These are phyloP conservation scores for Periconia sp. DNA, from an alignment of 2,329 filamentous ascomycete genomes.

Conservation along the genomic window DNA sequence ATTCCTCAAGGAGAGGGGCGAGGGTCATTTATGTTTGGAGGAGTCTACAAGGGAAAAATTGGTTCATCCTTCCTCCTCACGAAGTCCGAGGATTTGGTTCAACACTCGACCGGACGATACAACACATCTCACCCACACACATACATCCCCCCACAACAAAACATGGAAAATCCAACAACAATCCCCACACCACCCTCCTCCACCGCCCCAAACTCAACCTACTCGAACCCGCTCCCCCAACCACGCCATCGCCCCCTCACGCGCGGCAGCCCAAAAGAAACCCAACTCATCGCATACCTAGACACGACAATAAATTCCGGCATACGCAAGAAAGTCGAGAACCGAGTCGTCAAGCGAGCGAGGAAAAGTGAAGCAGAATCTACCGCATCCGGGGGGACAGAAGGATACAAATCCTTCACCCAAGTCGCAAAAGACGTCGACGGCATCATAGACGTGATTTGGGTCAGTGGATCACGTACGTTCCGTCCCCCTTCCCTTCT, in stretches of 20 bases:
- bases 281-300: conserved; percentile 58
- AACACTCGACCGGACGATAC: too few species aligned
- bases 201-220: conserved; percentile 44
- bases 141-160: not conserved
- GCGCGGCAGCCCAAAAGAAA: conserved; percentile 61
- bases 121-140: not conserved
- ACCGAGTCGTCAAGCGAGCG: conserved; percentile 19
- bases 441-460: conserved; percentile 74
- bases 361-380: conserved; percentile 50
- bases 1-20: too few species aligned
- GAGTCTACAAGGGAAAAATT: too few species aligned
- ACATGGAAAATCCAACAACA: not conserved
- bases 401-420: conserved; percentile 63
- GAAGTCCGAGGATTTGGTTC: too few species aligned
- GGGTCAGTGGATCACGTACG: conserved; percentile 85
- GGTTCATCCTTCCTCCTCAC: too few species aligned
- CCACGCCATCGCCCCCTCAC: conserved; percentile 56
- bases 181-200: conserved; percentile 54
- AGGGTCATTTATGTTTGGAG: too few species aligned
- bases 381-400: conserved; percentile 44
- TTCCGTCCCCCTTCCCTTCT: conserved; percentile 14
- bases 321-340: not conserved
- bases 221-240: conserved; percentile 51
- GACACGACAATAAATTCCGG: conserved; percentile 43
- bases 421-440: conserved; percentile 77